Evolutionary conservation across 768 basidiomycete species (phyloP), one percentile per base, ranked within the genome.

Genomic region (Mycena leptocephala): DNA sequence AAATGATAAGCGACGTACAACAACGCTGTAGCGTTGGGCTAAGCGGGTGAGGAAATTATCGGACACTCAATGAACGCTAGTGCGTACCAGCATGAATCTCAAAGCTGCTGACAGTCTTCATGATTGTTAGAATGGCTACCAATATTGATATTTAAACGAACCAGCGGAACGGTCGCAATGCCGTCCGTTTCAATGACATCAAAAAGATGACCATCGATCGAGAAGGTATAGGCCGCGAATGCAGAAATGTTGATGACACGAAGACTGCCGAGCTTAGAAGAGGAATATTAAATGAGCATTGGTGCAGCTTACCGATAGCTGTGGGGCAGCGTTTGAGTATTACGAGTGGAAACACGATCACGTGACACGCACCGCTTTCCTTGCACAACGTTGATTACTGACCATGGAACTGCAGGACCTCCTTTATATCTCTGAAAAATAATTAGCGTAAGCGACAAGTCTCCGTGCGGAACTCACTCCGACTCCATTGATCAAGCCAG

Each of bases 221-320:
- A 80, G 76, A 83, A 83, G 16, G 33, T 73, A 71, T 79, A 85
- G 32, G 73, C 79, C 14, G 76, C 75, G 28, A 83, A 80, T 64
- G 87, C 89, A 33, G 87, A 84, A n/a, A 81, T 84, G 48, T 81
- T 79, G 69, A 90, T 72, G 20, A 89, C 20, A 11, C 89, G 88
- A 79, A 89, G 86, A 26, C 89, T 86, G 39, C 3, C 5, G 6
- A 13, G 22, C 61, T 86, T 87, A n/a, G 86, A 26, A 28, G 11
- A 76, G 33, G 70, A 59, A 30, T 2, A 13, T 14, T 28, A 6
- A 9, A 14, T 30, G n/a, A n/a, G n/a, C n/a, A 5, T 65, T 32
- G 33, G 7, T 1, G 39, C 43, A 32, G 63, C 63, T 48, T 39
- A 65, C 64, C 64, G 64, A 48, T 66, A 66, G 24, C 51, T 53